phyloP scores from a whole-genome alignment of 805 yeast genomes.

The Jamesozyma jinghongensis region DNA sequence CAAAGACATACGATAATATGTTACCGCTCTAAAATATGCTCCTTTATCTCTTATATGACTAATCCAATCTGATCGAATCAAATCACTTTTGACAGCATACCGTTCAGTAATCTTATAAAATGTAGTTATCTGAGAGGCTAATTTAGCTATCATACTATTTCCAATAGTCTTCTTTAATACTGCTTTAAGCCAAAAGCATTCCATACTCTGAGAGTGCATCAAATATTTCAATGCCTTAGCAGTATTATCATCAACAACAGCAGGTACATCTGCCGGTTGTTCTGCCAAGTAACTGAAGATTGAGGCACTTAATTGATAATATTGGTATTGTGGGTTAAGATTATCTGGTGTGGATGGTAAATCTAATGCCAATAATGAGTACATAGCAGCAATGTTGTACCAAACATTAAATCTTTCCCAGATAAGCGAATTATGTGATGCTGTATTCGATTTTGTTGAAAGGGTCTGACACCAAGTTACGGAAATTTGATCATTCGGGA shows the following conservation, averaged over 20 bases:
- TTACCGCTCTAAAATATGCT: slow-evolving; percentile 61
- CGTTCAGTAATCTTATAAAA: slow-evolving; percentile 42
- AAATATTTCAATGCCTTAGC: slow-evolving; percentile 20
- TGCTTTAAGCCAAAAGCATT: slow-evolving; percentile 74
- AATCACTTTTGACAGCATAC: slow-evolving; percentile 38
- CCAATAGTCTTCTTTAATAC: slow-evolving; percentile 30
- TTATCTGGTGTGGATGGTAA: slow-evolving; percentile 44
- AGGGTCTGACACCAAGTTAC: slow-evolving; percentile 71
- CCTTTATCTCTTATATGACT: slow-evolving; percentile 50
- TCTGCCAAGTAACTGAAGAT: slow-evolving; percentile 38
- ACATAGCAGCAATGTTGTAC: slow-evolving; percentile 60
- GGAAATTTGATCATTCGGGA: slow-evolving; percentile 51
- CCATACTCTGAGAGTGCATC: slow-evolving; percentile 81
- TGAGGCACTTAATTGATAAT: slow-evolving; percentile 68
- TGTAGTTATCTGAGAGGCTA: slow-evolving; percentile 54
- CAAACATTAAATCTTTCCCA: slow-evolving; percentile 56
- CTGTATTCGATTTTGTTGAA: slow-evolving; percentile 45
- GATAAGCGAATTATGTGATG: slow-evolving; percentile 39
- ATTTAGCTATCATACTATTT: slow-evolving; percentile 51
- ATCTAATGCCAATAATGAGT: slow-evolving; percentile 45
- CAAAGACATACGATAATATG: slow-evolving; percentile 53
- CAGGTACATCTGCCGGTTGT: neutral
- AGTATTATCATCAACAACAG: neutral
- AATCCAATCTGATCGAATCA: slow-evolving; percentile 54
- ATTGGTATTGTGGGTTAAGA: slow-evolving; percentile 33